Conservation (phyloP, 169 alveolate species). For the Cryptosporidium meleagridis region DNA sequence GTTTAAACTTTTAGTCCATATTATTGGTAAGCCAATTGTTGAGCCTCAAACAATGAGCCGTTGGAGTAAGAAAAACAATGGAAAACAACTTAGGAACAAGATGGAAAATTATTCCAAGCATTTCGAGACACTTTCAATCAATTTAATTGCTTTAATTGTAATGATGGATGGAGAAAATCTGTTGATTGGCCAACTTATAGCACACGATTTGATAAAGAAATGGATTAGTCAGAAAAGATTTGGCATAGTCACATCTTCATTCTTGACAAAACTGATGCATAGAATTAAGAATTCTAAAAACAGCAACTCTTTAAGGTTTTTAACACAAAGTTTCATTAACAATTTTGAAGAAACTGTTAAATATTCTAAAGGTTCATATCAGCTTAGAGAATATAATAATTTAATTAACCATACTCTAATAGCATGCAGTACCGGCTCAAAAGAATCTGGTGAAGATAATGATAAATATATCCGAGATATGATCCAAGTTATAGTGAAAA, state of each 20-base stretch:
- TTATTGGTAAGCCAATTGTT: conserved; percentile 56
- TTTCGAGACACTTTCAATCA: conserved; percentile 43
- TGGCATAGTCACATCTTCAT: conserved; percentile 46
- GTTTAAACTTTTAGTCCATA: conserved; percentile 38
- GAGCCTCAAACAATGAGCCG: conserved; percentile 68
- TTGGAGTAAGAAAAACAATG: conserved; percentile 50
- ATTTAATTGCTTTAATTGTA: conserved; percentile 21
- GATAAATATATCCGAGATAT: neutral
- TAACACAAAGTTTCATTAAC: neutral
- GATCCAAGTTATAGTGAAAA: conserved; percentile 5
- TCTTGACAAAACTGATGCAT: conserved; percentile 23
- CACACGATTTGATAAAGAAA: conserved; percentile 18
- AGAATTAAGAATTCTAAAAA: conserved; percentile 12
- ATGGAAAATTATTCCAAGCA: conserved; percentile 41
- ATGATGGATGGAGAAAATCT: conserved; percentile 10
- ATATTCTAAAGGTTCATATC: conserved; percentile 33
- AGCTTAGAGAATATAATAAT: conserved; percentile 47
- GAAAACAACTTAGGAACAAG: conserved; percentile 19
- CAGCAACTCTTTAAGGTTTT: neutral
- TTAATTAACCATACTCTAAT: conserved; percentile 18
- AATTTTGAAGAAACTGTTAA: conserved; percentile 33
- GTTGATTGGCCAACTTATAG: neutral
- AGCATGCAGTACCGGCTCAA: neutral
- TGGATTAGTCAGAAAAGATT: conserved; percentile 58
- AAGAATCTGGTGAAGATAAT: neutral